phyloP scores from a whole-genome alignment of 129 eudicot species.

The Pseudognaphalium luteoalbum region DNA sequence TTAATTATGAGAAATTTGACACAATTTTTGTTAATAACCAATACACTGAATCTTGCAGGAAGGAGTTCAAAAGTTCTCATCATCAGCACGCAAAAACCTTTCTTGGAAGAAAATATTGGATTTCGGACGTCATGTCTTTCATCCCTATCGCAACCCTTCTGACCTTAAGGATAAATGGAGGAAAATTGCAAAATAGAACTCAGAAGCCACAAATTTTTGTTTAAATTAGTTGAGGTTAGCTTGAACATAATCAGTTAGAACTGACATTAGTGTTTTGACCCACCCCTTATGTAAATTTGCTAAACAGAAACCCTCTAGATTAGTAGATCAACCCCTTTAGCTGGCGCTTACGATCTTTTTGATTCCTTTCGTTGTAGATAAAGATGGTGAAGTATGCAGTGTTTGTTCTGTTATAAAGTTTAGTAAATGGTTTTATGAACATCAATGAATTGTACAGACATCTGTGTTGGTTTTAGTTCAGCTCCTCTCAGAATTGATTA shows the following conservation, averaged over 20 bases:
- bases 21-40: neutral
- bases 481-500: too few species aligned
- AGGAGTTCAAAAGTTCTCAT: slow-evolving; percentile 51
- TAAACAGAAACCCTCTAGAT: neutral
- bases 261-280: neutral
- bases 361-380: neutral
- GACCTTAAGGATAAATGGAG: slow-evolving; percentile 89
- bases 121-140: slow-evolving; percentile 59
- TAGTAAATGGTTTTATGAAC: too few species aligned
- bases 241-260: slow-evolving; percentile 14
- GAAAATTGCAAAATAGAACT: slow-evolving; percentile 33
- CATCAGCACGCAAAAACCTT: slow-evolving; percentile 36
- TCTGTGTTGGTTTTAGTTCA: too few species aligned
- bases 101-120: slow-evolving; percentile 82
- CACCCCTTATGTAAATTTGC: neutral
- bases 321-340: neutral
- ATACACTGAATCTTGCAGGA: slow-evolving; percentile 40
- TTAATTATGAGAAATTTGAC: neutral
- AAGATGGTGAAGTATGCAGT: neutral
- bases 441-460: too few species aligned
- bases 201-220: neutral
- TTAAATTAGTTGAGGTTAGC: neutral
- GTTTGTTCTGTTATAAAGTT: too few species aligned
- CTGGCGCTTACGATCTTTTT: neutral
- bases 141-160: slow-evolving; percentile 52